phyloP scores from a whole-genome alignment of 805 yeast genomes.

The Zygoascus flipseniorum region DNA sequence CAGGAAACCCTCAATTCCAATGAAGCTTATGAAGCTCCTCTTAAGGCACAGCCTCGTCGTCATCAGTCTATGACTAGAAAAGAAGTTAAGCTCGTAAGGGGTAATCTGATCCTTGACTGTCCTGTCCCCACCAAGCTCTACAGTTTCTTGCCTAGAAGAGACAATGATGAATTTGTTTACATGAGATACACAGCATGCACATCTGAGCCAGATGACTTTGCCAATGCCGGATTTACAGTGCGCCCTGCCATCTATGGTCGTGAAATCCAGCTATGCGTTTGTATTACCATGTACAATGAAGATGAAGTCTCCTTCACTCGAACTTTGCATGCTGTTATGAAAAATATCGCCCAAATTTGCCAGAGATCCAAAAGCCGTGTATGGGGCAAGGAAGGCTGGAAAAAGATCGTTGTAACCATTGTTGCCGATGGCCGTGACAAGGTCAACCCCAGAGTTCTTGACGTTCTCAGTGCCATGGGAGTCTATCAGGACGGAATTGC shows the following conservation, averaged over 20 bases:
- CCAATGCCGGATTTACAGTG: slow-evolving; percentile 69
- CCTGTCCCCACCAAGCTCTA: slow-evolving; percentile 87
- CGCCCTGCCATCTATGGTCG: slow-evolving; percentile 81
- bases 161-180: slow-evolving; percentile 85
- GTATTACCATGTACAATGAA: slow-evolving; percentile 97
- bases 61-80: slow-evolving; percentile 63
- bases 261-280: slow-evolving; percentile 84
- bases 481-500: slow-evolving; percentile 97
- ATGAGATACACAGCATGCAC: slow-evolving; percentile 98
- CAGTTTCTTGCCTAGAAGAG: slow-evolving; percentile 77
- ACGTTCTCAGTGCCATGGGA: slow-evolving; percentile 88
- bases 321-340: slow-evolving; percentile 91
- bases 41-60: slow-evolving; percentile 43
- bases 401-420: slow-evolving; percentile 84
- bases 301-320: slow-evolving; percentile 84
- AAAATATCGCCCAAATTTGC: slow-evolving; percentile 80
- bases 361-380: slow-evolving; percentile 70
- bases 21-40: slow-evolving; percentile 20
- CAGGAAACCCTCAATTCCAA: slow-evolving; percentile 18
- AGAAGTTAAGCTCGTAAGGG: slow-evolving; percentile 65
- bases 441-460: slow-evolving; percentile 74
- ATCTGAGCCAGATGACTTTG: slow-evolving; percentile 80
- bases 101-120: slow-evolving; percentile 83
- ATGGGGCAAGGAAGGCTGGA: slow-evolving; percentile 98
- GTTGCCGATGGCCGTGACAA: slow-evolving; percentile 94